phyloP scores from a whole-genome alignment of 225 moss, liverwort and hornwort species.

The Rhytidiadelphus loreus region DNA sequence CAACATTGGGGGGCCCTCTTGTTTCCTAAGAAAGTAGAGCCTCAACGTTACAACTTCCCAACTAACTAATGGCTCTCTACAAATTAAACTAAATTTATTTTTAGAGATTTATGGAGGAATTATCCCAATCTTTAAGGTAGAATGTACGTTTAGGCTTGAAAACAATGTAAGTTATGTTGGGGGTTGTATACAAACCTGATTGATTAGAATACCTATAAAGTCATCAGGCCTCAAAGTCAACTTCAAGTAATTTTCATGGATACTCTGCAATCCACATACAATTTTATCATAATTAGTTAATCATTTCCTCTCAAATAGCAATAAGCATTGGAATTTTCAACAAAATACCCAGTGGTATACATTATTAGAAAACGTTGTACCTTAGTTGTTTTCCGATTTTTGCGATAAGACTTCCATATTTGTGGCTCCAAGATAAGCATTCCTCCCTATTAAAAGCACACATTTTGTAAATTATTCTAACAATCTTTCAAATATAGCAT shows the following conservation, averaged over 20 bases:
- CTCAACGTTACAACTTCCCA: rapidly evolving
- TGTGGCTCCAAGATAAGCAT: background rate
- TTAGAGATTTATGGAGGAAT: rapidly evolving
- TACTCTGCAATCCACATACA: background rate
- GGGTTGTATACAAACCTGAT: background rate
- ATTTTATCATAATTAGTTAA: background rate
- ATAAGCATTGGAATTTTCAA: background rate
- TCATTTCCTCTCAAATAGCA: background rate
- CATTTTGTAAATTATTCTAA: no score
- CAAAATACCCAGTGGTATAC: background rate
- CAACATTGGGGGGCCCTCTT: rapidly evolving
- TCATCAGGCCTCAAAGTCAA: background rate
- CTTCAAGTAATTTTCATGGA: background rate
- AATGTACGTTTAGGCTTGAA: no score
- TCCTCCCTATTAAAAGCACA: background rate
- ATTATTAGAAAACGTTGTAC: background rate
- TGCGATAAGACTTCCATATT: background rate
- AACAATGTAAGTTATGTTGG: background rate
- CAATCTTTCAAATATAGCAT: background rate
- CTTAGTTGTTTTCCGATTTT: background rate
- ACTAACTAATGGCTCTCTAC: rapidly evolving
- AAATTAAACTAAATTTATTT: background rate
- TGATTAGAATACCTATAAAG: background rate
- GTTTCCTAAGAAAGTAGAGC: rapidly evolving
- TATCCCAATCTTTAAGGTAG: rapidly evolving